These are phyloP conservation scores for Podospora bellae-mahoneyi DNA, from an alignment of 495 filamentous ascomycete genomes.

Conservation along the genomic window DNA sequence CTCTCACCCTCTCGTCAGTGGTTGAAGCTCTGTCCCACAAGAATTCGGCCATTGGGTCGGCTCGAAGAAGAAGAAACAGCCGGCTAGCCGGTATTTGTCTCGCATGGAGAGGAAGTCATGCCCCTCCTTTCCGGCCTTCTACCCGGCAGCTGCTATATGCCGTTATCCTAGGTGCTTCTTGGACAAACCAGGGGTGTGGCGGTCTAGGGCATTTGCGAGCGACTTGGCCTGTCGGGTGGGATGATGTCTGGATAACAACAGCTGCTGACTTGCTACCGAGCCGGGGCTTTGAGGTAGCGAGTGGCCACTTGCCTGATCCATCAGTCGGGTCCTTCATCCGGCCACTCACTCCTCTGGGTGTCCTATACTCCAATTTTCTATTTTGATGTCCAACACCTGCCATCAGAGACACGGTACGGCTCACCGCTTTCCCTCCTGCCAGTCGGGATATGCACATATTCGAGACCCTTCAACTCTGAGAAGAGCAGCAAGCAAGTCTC, in stretches of 20 bases:
- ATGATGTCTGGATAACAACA: not conserved
- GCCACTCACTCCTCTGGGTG: not conserved
- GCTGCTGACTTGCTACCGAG: not conserved
- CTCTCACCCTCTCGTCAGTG: not conserved
- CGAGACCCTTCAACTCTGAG: not conserved
- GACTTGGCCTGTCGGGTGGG: conserved; percentile 2
- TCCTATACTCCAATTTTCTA: no score
- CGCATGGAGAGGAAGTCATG: conserved; percentile 27
- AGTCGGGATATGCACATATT: not conserved
- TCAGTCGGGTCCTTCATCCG: not conserved
- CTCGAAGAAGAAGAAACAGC: not conserved
- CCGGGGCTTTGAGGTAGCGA: no score
- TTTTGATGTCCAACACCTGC: no score
- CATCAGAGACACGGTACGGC: no score
- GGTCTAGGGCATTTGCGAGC: conserved; percentile 8
- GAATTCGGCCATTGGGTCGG: not conserved
- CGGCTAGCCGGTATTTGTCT: not conserved
- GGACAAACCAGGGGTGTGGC: not conserved
- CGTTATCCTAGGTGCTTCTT: conserved; percentile 7
- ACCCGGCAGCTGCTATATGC: conserved; percentile 12
- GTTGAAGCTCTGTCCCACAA: not conserved
- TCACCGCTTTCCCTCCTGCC: not conserved
- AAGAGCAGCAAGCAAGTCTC: not conserved
- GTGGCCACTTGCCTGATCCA: not conserved
- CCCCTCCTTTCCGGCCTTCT: conserved; percentile 25